Conservation (phyloP, 139 green algal species). For the Auxenochlorella protothecoides region DNA sequence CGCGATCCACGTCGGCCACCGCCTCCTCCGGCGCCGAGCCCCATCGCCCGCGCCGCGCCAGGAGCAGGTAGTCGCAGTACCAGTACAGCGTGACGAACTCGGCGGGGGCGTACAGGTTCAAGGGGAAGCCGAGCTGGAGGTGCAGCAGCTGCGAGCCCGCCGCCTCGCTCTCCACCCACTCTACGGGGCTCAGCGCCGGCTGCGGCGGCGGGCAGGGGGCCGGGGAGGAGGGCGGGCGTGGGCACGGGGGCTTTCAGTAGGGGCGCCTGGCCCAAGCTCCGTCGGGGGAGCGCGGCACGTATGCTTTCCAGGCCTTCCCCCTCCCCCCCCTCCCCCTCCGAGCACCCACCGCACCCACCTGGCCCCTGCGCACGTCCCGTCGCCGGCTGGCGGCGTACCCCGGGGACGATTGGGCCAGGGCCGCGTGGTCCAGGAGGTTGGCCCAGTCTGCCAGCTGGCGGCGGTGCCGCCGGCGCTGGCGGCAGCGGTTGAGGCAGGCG, state of each 20-base stretch:
- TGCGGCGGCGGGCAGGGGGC: too few species aligned
- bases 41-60: background rate
- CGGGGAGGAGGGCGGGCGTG: background rate
- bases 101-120: constrained; percentile 60
- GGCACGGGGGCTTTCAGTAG: constrained; percentile 35
- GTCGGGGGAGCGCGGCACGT: too few species aligned
- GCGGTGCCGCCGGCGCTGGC: constrained; percentile 53
- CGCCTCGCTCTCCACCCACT: constrained; percentile 61
- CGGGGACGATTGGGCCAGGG: too few species aligned
- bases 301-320: too few species aligned
- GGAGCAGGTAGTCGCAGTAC: constrained; percentile 40
- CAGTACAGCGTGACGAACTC: constrained; percentile 72
- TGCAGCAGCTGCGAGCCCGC: constrained; percentile 39
- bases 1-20: background rate
- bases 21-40: background rate
- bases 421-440: constrained; percentile 62
- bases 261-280: too few species aligned
- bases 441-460: constrained; percentile 65
- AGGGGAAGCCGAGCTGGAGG: constrained; percentile 67
- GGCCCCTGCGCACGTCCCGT: too few species aligned
- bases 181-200: too few species aligned
- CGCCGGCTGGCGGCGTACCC: too few species aligned
- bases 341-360: too few species aligned
- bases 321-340: too few species aligned
- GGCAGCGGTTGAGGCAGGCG: constrained; percentile 60